Evolutionary conservation across 768 basidiomycete species (phyloP).

Genomic region (Myochromella boudieri): DNA sequence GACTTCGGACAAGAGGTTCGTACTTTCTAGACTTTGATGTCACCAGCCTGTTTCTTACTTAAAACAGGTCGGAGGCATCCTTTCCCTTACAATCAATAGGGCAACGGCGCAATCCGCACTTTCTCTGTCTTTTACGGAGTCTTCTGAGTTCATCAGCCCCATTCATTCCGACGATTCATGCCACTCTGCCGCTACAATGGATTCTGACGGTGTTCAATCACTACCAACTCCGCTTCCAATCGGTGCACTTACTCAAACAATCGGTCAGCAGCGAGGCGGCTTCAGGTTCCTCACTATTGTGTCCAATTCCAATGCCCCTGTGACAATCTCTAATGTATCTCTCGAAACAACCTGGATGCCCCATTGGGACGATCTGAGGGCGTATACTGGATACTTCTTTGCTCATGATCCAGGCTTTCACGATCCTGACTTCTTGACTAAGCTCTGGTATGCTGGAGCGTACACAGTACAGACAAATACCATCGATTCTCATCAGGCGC

Average conservation of each 20-base stretch:
- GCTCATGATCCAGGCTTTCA: conserved; percentile 39
- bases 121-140: conserved; percentile 52
- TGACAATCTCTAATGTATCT: conserved; percentile 42
- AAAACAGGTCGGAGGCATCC: conserved; percentile 30
- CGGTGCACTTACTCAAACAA: conserved; percentile 34
- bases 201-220: conserved; percentile 34
- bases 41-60: background rate
- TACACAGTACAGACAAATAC: conserved; percentile 55
- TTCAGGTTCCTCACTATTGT: conserved; percentile 48
- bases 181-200: conserved; percentile 18
- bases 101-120: conserved; percentile 30
- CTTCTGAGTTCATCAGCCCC: conserved; percentile 45
- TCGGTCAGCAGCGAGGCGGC: conserved; percentile 42
- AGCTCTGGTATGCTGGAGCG: conserved; percentile 55
- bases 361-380: conserved; percentile 41
- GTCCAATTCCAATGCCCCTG: conserved; percentile 31
- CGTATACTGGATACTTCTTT: conserved; percentile 50
- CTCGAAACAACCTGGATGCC: conserved; percentile 48
- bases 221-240: conserved; percentile 26
- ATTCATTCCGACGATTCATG: conserved; percentile 42
- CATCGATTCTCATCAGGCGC: conserved; percentile 35
- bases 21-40: background rate
- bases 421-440: conserved; percentile 46
- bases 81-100: conserved; percentile 28
- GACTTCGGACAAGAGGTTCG: conserved; percentile 39